phyloP scores from a whole-genome alignment of 78 protist species.

The Tieghemostelium lacteum region DNA sequence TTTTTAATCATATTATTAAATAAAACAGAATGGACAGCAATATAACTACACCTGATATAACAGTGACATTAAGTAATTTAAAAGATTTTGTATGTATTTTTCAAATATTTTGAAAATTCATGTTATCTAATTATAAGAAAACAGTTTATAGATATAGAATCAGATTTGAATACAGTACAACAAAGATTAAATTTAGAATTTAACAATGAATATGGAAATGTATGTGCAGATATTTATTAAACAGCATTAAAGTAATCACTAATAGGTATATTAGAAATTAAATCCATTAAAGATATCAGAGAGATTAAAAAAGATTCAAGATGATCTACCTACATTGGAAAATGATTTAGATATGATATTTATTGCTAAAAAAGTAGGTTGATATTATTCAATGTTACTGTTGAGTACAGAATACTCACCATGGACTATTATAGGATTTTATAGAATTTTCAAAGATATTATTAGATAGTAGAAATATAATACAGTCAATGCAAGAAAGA shows the following conservation, averaged over 20 bases:
- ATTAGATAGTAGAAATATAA: background rate
- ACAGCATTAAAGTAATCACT: too few relatives aligned
- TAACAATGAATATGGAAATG: background rate
- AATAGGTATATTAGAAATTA: background rate
- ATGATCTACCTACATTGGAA: background rate
- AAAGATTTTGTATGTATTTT: too few relatives aligned
- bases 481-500: background rate
- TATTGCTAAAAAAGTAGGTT: background rate
- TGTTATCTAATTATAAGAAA: too few relatives aligned
- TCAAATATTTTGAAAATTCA: too few relatives aligned
- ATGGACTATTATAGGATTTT: background rate
- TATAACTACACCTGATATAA: too few relatives aligned
- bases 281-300: background rate
- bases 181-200: background rate
- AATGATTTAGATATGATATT: background rate
- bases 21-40: too few relatives aligned
- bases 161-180: background rate
- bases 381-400: background rate
- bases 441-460: background rate
- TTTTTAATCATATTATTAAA: too few relatives aligned
- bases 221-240: background rate
- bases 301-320: background rate
- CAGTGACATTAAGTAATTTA: too few relatives aligned
- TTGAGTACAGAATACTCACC: background rate
- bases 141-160: background rate